Conservation (phyloP, 768 basidiomycete genomes). For the Serendipita indica region DNA sequence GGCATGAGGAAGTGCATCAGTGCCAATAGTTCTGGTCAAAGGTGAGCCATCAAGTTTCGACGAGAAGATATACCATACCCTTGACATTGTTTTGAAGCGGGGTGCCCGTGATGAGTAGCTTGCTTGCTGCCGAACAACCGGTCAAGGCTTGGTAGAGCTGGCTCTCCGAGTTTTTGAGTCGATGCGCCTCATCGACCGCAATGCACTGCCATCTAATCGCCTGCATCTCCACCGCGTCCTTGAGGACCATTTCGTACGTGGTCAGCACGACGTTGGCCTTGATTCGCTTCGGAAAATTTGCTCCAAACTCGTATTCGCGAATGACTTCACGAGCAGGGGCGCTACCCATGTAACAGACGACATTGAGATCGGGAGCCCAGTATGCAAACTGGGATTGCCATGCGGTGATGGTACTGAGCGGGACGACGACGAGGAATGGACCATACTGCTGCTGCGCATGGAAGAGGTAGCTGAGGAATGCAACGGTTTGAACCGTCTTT, state of each 20-base stretch:
- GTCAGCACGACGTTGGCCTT: constrained; percentile 96
- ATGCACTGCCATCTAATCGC: constrained; percentile 96
- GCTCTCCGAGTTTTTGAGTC: constrained; percentile 94
- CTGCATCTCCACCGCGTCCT: constrained; percentile 75
- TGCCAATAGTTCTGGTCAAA: constrained; percentile 64
- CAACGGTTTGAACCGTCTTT: constrained; percentile 95
- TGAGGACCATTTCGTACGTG: constrained; percentile 88
- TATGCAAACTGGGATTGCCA: constrained; percentile 91
- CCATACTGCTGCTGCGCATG: constrained; percentile 87
- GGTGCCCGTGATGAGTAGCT: constrained; percentile 94
- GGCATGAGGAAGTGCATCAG: constrained; percentile 99
- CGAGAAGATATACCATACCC: constrained; percentile 35
- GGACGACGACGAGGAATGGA: constrained; percentile 94
- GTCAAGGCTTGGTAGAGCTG: constrained; percentile 90
- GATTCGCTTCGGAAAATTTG: constrained; percentile 37
- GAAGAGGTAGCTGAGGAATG: constrained; percentile 89
- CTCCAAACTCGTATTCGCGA: constrained; percentile 81
- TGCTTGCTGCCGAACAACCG: constrained; percentile 78
- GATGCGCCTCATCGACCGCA: constrained; percentile 97
- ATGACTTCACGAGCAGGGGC: constrained; percentile 80
- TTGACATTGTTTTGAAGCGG: constrained; percentile 98
- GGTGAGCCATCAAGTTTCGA: not conserved
- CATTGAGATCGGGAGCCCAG: constrained; percentile 95
- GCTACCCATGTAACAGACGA: constrained; percentile 91
- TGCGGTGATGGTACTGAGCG: constrained; percentile 92